Conservation (phyloP, 805 yeast genomes). For the Huiozyma sinensis region DNA sequence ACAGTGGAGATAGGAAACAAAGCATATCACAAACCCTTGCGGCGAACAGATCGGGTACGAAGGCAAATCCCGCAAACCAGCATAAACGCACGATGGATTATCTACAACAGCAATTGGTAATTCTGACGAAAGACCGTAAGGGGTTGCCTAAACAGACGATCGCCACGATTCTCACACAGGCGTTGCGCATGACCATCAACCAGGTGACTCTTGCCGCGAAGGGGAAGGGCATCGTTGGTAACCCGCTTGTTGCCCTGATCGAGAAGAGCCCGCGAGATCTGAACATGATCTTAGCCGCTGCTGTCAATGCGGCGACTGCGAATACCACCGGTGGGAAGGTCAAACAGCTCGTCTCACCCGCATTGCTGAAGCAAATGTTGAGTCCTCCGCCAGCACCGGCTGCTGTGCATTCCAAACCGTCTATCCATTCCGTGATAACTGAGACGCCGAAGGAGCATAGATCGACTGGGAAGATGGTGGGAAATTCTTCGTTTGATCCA, state of each 20-base stretch:
- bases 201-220: conserved; percentile 84
- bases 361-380: conserved; percentile 2
- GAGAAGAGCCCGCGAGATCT: conserved; percentile 75
- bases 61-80: conserved; percentile 22
- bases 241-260: conserved; percentile 65
- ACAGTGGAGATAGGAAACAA: conserved; percentile 22
- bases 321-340: conserved; percentile 48
- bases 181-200: conserved; percentile 86
- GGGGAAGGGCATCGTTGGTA: conserved; percentile 68
- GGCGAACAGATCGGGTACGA: conserved; percentile 19
- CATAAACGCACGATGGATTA: conserved; percentile 58
- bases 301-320: conserved; percentile 65
- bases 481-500: conserved; percentile 23
- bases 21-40: conserved; percentile 28
- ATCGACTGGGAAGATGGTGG: neutral
- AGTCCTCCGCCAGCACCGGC: neutral
- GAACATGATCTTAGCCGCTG: conserved; percentile 68
- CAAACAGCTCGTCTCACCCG: conserved; percentile 28
- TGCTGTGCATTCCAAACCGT: neutral
- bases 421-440: neutral
- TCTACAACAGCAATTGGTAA: conserved; percentile 75
- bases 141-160: conserved; percentile 73
- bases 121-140: conserved; percentile 66
- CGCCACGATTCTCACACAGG: conserved; percentile 77
- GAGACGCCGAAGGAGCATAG: neutral